These are phyloP conservation scores for Alternaria angustiovoidea DNA, from an alignment of 2,329 filamentous ascomycete species.

Conservation along the genomic window DNA sequence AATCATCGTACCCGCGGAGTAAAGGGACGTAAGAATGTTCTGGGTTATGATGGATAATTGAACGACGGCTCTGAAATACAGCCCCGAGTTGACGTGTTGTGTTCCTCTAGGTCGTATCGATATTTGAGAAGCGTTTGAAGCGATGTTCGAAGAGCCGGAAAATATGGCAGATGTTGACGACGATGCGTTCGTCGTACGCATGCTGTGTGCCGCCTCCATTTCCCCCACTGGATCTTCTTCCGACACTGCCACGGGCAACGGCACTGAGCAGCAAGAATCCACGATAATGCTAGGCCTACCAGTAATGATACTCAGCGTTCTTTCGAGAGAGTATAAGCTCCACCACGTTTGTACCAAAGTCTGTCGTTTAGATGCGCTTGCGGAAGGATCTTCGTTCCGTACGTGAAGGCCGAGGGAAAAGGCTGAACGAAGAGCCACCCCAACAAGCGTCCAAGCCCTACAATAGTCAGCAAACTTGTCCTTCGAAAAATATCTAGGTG, in stretches of 20 bases:
- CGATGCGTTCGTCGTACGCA: conserved; percentile 14
- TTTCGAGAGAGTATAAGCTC: conserved; percentile 52
- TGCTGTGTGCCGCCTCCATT: conserved; percentile 13
- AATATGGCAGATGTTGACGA: conserved; percentile 1
- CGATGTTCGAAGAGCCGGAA: conserved; percentile 8
- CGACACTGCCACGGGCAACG: conserved; percentile 39
- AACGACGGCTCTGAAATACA: conserved; percentile 37
- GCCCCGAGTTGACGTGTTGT: conserved; percentile 28
- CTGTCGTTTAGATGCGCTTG: conserved; percentile 43
- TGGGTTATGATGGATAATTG: conserved; percentile 46
- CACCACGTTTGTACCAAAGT: conserved; percentile 53
- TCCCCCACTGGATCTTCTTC: conserved; percentile 30
- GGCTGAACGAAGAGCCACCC: conserved; percentile 49
- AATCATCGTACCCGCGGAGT: conserved; percentile 45
- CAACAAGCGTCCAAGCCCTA: conserved; percentile 51
- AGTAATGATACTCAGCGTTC: conserved; percentile 50
- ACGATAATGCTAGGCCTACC: conserved; percentile 52
- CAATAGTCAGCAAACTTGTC: conserved; percentile 10
- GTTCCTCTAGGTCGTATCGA: conserved; percentile 1
- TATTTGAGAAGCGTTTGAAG: conserved; percentile 9
- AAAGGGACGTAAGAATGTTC: conserved; percentile 47
- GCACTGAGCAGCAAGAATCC: conserved; percentile 47
- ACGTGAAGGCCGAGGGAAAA: conserved; percentile 52
- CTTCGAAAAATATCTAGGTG: neutral
- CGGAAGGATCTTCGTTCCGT: conserved; percentile 45